These are phyloP conservation scores for Colletotrichum sp. DNA, from an alignment of 2,329 filamentous ascomycete genomes.

Conservation along the genomic window DNA sequence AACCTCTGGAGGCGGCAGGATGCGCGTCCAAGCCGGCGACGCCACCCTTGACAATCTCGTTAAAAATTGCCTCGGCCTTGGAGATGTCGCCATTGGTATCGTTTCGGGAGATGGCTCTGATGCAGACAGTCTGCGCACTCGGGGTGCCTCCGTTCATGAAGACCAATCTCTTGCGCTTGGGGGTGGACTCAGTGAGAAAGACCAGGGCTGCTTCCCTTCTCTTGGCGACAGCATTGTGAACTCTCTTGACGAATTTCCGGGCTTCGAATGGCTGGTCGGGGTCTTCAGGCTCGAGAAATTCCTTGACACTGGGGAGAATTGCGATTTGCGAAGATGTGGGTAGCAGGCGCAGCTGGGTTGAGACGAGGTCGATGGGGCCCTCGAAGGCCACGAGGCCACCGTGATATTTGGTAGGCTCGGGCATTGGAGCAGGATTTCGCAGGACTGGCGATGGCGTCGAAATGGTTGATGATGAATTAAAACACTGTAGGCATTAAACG, in stretches of 20 bases:
- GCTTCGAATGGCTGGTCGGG: slow-evolving; percentile 31
- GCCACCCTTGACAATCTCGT: slow-evolving; percentile 54
- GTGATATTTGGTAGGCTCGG: slow-evolving; percentile 27
- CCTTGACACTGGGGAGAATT: slow-evolving; percentile 57
- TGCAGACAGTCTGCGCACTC: slow-evolving; percentile 58
- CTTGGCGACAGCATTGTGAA: slow-evolving; percentile 54
- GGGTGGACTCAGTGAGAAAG: slow-evolving; percentile 54
- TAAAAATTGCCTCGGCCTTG: slow-evolving; percentile 58
- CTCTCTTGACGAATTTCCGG: slow-evolving; percentile 45
- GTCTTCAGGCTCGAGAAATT: slow-evolving; percentile 44
- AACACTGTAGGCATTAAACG: neutral
- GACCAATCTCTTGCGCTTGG: slow-evolving; percentile 57
- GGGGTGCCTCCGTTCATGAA: slow-evolving; percentile 66
- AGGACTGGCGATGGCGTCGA: neutral
- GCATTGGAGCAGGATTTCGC: neutral
- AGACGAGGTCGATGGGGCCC: slow-evolving; percentile 57
- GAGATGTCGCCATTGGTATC: slow-evolving; percentile 52
- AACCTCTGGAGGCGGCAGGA: neutral
- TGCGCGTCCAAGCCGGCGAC: slow-evolving; percentile 39
- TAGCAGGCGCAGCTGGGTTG: slow-evolving; percentile 64
- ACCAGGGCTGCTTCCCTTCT: slow-evolving; percentile 53
- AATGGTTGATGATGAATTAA: neutral
- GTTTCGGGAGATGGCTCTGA: slow-evolving; percentile 58
- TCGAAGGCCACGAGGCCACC: slow-evolving; percentile 67
- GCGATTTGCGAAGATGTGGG: slow-evolving; percentile 64